Evolutionary conservation across 352 stramenopile species (phyloP).

Genomic region (Globisporangium radiosum): DNA sequence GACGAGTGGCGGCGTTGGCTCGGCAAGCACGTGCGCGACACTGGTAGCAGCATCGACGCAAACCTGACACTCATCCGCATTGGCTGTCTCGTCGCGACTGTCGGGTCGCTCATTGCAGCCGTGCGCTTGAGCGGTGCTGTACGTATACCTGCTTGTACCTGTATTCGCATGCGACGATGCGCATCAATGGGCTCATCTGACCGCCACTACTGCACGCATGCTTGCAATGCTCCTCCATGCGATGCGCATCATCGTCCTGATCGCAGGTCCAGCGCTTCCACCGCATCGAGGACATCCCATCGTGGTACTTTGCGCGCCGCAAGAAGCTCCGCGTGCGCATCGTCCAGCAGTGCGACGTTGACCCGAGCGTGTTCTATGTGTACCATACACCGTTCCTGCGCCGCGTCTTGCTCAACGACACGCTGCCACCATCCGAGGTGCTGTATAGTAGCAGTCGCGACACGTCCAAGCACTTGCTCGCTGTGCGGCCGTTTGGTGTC

Average conservation of each 20-base stretch:
- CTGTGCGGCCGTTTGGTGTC: constrained; percentile 62
- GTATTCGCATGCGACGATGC: neutral
- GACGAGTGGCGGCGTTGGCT: constrained; percentile 21
- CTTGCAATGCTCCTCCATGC: no score
- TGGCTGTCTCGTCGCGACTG: constrained; percentile 39
- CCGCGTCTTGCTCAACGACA: constrained; percentile 51
- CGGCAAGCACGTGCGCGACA: constrained; percentile 25
- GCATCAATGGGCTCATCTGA: neutral
- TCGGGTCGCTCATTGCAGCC: constrained; percentile 29
- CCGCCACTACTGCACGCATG: no score
- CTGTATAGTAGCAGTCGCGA: constrained; percentile 13
- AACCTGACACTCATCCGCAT: constrained; percentile 65
- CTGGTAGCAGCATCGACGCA: constrained; percentile 48
- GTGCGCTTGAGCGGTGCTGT: constrained; percentile 56
- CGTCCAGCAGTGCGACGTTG: constrained; percentile 48
- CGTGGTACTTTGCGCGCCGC: constrained; percentile 51
- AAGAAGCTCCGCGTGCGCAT: constrained; percentile 74
- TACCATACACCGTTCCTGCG: constrained; percentile 74
- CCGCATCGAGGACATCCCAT: constrained; percentile 51
- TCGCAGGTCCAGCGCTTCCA: constrained; percentile 42
- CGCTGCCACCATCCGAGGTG: constrained; percentile 29
- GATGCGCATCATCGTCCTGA: no score
- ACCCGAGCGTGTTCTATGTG: constrained; percentile 77
- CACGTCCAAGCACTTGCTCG: constrained; percentile 25
- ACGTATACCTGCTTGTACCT: neutral